phyloP scores from a whole-genome alignment of 83 land plant species.

The Diphasiastrum complanatum region DNA sequence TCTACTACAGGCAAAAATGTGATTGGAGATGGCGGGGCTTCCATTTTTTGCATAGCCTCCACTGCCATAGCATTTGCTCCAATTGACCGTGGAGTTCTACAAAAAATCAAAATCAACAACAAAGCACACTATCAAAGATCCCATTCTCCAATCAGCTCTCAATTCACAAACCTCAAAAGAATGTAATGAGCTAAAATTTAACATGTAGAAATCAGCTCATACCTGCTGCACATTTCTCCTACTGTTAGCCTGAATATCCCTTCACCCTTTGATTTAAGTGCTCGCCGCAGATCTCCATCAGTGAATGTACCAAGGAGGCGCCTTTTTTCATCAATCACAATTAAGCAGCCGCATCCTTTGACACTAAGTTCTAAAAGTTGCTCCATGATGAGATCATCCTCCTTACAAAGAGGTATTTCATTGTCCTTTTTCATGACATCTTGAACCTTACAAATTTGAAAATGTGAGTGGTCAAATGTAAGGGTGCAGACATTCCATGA shows the following conservation, averaged over 20 bases:
- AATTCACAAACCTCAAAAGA: not conserved
- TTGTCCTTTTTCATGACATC: constrained; percentile 91
- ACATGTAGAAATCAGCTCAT: not conserved
- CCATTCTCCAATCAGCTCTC: too few relatives aligned
- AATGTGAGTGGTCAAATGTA: too few relatives aligned
- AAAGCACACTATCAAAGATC: not conserved
- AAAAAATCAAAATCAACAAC: constrained; percentile 6
- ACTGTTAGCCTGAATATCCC: constrained; percentile 79
- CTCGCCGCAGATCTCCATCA: constrained; percentile 93
- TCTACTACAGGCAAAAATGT: constrained; percentile 85
- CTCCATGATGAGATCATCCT: constrained; percentile 84
- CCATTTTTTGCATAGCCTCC: constrained; percentile 98
- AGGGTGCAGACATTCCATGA: too few relatives aligned
- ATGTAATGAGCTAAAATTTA: not conserved
- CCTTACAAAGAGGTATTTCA: constrained; percentile 79
- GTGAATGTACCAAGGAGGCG: constrained; percentile 92
- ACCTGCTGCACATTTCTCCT: constrained; percentile 95
- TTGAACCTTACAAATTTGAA: constrained; percentile 50
- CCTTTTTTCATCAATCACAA: constrained; percentile 61
- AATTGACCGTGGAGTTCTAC: constrained; percentile 75
- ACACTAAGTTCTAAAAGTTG: constrained; percentile 83
- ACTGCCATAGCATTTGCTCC: constrained; percentile 91
- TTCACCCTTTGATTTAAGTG: constrained; percentile 77
- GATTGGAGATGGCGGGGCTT: constrained; percentile 80
- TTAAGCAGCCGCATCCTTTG: constrained; percentile 96